A percentile compares a stretch with the other conserved stretches of the same genome.
These are phyloP conservation scores for Combretum micranthum DNA, from an alignment of 345 rosid species.

Conservation along the genomic window DNA sequence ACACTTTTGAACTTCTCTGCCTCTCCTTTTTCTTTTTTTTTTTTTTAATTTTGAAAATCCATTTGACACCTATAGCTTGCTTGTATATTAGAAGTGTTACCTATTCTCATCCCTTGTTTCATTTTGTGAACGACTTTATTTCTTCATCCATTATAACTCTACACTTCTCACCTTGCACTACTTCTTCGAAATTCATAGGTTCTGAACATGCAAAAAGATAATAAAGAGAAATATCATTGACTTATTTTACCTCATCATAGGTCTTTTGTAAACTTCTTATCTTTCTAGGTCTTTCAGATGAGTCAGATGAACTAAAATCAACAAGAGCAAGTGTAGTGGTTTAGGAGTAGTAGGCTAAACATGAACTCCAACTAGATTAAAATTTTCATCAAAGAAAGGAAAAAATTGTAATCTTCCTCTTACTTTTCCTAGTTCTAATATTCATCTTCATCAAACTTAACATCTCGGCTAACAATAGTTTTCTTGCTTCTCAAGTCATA, in stretches of 20 bases:
- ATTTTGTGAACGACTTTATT: background rate
- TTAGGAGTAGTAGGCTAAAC: too few relatives aligned
- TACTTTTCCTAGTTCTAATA: too few relatives aligned
- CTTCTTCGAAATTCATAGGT: background rate
- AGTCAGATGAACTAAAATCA: too few relatives aligned
- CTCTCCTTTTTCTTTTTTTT: background rate
- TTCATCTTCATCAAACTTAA: background rate
- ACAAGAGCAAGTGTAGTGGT: too few relatives aligned
- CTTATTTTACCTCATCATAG: background rate
- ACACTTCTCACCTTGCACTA: background rate
- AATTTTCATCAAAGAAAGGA: too few relatives aligned
- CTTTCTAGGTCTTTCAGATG: too few relatives aligned
- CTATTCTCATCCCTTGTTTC: background rate
- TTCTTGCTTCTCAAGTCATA: background rate
- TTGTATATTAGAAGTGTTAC: background rate
- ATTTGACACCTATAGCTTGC: background rate
- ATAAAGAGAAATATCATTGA: background rate
- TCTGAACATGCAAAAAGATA: background rate
- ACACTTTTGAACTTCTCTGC: background rate
- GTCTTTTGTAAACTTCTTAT: background rate
- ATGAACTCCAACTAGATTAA: too few relatives aligned
- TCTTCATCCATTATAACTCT: conserved; percentile 5
- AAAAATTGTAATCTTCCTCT: too few relatives aligned
- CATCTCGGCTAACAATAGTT: background rate
- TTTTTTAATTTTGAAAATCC: conserved; percentile 4